phyloP scores from a whole-genome alignment of 1,284 basidiomycete species.

The Entoloma clypeatum region DNA sequence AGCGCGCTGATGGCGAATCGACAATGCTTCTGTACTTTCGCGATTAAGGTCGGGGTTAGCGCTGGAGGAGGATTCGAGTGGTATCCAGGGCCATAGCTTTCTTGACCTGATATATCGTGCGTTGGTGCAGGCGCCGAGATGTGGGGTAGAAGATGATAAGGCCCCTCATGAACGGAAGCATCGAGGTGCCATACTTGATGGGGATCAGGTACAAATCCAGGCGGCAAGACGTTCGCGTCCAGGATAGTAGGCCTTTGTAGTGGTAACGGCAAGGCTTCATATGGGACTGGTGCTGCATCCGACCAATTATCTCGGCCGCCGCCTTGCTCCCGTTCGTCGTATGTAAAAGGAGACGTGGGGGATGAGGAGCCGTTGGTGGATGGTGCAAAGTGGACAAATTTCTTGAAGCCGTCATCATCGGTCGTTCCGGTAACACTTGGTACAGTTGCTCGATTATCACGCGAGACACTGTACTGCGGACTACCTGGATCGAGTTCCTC shows the following conservation, averaged over 20 bases:
- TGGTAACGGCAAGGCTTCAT: conserved; percentile 2
- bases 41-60: conserved; percentile 61
- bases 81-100: too few species aligned
- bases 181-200: conserved; percentile 12
- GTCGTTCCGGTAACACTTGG: conserved; percentile 4
- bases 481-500: conserved; percentile 23
- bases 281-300: neutral
- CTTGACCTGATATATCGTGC: conserved; percentile 11
- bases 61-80: too few species aligned
- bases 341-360: conserved; percentile 26
- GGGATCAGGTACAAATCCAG: conserved; percentile 20
- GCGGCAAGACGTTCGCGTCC: conserved; percentile 16
- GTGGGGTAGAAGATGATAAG: conserved; percentile 3
- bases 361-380: conserved; percentile 33
- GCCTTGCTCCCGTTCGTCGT: conserved; percentile 4
- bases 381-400: conserved; percentile 43
- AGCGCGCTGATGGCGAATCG: conserved; percentile 87
- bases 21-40: conserved; percentile 85
- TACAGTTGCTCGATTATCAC: neutral
- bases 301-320: conserved; percentile 3
- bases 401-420: conserved; percentile 13
- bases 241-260: neutral
- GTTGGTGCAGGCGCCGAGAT: conserved; percentile 12
- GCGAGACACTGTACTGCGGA: conserved; percentile 5
- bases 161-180: neutral